A percentile compares a stretch with the other conserved stretches of the same genome.
phyloP scores from a whole-genome alignment of 2,329 filamentous ascomycete species.

The Penicillium sclerotiorum region DNA sequence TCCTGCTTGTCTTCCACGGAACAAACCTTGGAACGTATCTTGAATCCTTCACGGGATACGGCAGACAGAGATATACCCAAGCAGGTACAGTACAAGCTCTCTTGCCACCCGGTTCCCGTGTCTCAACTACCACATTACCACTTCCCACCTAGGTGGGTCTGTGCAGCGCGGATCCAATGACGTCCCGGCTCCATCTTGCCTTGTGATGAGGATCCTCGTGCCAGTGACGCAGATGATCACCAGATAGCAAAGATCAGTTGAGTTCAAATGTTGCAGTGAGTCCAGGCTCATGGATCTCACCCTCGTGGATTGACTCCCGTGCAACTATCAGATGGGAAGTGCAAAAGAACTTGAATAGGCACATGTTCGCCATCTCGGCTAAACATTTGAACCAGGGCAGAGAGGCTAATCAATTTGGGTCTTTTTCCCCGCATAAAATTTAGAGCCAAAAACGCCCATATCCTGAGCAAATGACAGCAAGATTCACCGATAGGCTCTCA shows the following conservation, averaged over 20 bases:
- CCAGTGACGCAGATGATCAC: conserved; percentile 26
- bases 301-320: not conserved
- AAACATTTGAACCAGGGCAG: too few relatives aligned
- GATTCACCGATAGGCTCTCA: conserved; percentile 1
- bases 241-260: not conserved
- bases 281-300: not conserved
- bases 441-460: too few relatives aligned
- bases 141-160: conserved; percentile 11
- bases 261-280: too few relatives aligned
- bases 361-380: conserved; percentile 1
- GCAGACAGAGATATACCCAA: too few relatives aligned
- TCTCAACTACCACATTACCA: not conserved
- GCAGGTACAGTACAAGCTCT: too few relatives aligned
- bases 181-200: not conserved
- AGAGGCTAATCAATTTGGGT: not conserved
- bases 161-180: conserved; percentile 19
- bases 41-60: too few relatives aligned
- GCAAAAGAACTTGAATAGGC: not conserved
- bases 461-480: not conserved
- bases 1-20: too few relatives aligned
- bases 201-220: not conserved
- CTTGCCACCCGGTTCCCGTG: not conserved
- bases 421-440: conserved; percentile 8
- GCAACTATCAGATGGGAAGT: not conserved
- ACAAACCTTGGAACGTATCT: too few relatives aligned